Evolutionary conservation across 192 early-diverging fungal species (phyloP), one percentile per base, ranked within the genome.

Genomic region (Podila verticillata): DNA sequence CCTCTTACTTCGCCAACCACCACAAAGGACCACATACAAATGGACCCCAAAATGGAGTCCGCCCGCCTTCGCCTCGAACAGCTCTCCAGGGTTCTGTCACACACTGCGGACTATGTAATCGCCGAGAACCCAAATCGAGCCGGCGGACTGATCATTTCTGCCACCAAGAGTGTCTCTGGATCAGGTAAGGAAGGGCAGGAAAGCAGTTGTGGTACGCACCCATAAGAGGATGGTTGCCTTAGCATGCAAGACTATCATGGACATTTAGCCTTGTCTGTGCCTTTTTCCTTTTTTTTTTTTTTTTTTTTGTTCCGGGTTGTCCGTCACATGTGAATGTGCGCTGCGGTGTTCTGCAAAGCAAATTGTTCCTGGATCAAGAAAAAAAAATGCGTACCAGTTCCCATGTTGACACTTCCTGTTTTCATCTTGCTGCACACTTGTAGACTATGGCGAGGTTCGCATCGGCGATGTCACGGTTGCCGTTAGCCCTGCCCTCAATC

Each of bases 391-490:
- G n/a, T n/a, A 54, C 24, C 24, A 19, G 8, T 24, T n/a, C 0
- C 51, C 5, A 8, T n/a, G 20, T 39, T 65, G 57, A 49, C 13
- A n/a, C 8, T 24, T 48, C 15, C 35, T 35, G 5, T 58, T 51
- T 44, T 34, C 34, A 10, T 17, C 39, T 17, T 0, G 1, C 31
- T 68, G 29, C 64, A 51, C 7, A 64, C 66, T 0, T 65, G 13
- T 67, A 87, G 81, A 83, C 17, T 74, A 70, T 35, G 72, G 84
- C 12, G 83, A 84, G 29, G 86, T 90, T 57, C 71, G 83, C 32
- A 89, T 90, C 67, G 89, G 89, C 26, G 89, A 90, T 84, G 83
- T 90, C 15, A 82, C 83, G 5, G 83, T 87, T 49, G 73, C 72
- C n/a, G 82, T 90, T 32, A 63, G 64, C 30, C 73, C 85, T 22